Percentiles rank a stretch among this genome's conserved stretches.
Evolutionary conservation across 1,139 yeast genomes (phyloP).

Genomic region (Suhomyces chickasaworum): DNA sequence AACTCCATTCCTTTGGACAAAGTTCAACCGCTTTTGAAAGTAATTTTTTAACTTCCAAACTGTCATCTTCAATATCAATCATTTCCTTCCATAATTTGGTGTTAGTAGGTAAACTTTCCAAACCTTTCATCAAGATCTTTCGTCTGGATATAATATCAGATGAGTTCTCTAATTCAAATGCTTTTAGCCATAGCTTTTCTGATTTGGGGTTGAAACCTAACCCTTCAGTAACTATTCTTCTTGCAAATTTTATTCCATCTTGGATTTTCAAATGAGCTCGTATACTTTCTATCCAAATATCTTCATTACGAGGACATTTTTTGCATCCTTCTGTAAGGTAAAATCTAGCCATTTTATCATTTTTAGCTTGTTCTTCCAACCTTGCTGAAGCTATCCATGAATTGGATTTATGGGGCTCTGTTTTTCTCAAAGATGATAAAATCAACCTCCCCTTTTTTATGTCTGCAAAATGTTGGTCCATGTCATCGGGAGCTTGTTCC

Average conservation of each 20-base stretch:
- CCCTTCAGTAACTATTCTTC: constrained; percentile 65
- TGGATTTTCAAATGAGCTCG: constrained; percentile 58
- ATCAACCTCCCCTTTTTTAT: constrained; percentile 58
- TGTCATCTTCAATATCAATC: constrained; percentile 48
- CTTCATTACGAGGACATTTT: constrained; percentile 65
- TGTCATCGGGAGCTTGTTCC: not conserved
- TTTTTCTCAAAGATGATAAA: constrained; percentile 65
- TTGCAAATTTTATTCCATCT: constrained; percentile 44
- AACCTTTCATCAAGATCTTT: constrained; percentile 60
- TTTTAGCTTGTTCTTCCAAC: constrained; percentile 68
- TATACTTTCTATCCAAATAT: constrained; percentile 81
- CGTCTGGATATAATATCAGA: constrained; percentile 51
- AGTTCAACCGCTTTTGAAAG: constrained; percentile 69
- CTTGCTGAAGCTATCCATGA: constrained; percentile 92
- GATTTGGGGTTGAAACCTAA: constrained; percentile 58
- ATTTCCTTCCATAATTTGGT: constrained; percentile 55
- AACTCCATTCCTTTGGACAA: constrained; percentile 60
- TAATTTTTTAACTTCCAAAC: constrained; percentile 53
- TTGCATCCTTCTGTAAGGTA: constrained; percentile 74
- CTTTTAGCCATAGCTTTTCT: constrained; percentile 70
- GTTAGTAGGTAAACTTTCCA: constrained; percentile 53
- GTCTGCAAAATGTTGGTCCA: constrained; percentile 44
- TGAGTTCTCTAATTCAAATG: constrained; percentile 59
- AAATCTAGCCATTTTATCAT: constrained; percentile 56
- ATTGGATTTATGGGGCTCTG: constrained; percentile 72